A percentile compares a stretch with the other conserved stretches of the same genome.
Evolutionary conservation across 345 rosid species (phyloP).

Genomic region (Cardamine chenopodiifolia): DNA sequence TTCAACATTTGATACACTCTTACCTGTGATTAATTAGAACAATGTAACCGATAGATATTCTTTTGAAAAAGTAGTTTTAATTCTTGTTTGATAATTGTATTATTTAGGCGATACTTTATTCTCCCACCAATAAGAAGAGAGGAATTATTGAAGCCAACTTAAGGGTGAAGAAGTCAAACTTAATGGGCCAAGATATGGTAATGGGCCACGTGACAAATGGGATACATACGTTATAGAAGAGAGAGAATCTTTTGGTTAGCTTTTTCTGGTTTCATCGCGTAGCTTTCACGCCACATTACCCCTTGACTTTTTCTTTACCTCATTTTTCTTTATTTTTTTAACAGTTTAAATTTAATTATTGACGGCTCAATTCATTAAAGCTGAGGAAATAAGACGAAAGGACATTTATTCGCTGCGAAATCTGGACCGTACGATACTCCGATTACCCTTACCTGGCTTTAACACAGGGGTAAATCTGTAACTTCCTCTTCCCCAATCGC

Average conservation of each 20-base stretch:
- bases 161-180: not conserved
- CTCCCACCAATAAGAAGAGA: not conserved
- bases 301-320: constrained; percentile 35
- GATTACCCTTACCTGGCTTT: constrained; percentile 20
- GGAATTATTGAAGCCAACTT: not conserved
- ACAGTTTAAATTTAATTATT: not conserved
- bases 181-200: constrained; percentile 15
- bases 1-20: not conserved
- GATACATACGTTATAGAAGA: constrained; percentile 24
- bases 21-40: not conserved
- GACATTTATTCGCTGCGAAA: constrained; percentile 42
- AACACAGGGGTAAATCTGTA: constrained; percentile 20
- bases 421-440: constrained; percentile 42
- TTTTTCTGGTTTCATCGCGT: constrained; percentile 35
- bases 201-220: constrained; percentile 43
- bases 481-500: constrained; percentile 15
- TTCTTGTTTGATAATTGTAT: not conserved
- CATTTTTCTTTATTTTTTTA: not conserved
- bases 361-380: constrained; percentile 35
- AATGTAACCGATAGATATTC: not conserved
- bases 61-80: not conserved
- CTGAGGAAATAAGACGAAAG: constrained; percentile 32
- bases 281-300: constrained; percentile 46
- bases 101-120: not conserved
- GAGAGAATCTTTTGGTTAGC: constrained; percentile 33